Base-by-base conservation (phyloP, 208 protist genomes). In the Giardia muris region DNA sequence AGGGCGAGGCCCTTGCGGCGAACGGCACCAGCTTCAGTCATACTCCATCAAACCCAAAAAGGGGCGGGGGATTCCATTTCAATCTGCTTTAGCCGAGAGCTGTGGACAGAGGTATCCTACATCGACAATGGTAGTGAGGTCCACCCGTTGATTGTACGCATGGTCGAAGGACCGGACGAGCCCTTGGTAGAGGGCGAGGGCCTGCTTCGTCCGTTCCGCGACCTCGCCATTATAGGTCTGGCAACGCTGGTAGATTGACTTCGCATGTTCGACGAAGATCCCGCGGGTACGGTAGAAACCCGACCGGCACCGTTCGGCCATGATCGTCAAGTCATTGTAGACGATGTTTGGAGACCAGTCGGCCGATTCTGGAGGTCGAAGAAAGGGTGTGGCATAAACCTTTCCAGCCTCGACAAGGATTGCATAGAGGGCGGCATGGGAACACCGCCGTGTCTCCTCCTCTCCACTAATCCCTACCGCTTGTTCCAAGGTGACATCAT, bases 201-300 rank as follows among this genome's bases (percentile, higher is more conserved):
- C 86, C 19, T 46, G 42, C 42, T 89, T 89, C 19, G 86, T 89
- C 19, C 4, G 4, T 4, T 90, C 2, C 19, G 87, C n/a, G 2
- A 1, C 45, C 0, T 90, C 87, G 2, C 87, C 87, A 90, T 90
- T 90, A 90, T 48, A 90, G 87, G 2, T 90, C 10, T 43, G 19
- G 45, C 87, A 90, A 43, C 87, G n/a, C 48, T 90, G 42, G 2
- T 10, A 47, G 2, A 90, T 48, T 43, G 42, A 47, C 48, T 90
- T 90, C 10, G 43, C 2, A 47, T 90, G 87, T n/a, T 90, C 87
- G 42, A 2, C 45, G 44, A 90, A 90, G 10, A 90, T 90, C n/a
- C 43, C 1, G 4, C 43, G n/a, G 19, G 87, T 90, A 67, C 87
- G 1, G 48, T 90, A 90, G 45, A 90, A 90, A 10, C 2, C 0